These are phyloP conservation scores for Camillea tinctor DNA, from an alignment of 2,329 filamentous ascomycete species.

Conservation along the genomic window DNA sequence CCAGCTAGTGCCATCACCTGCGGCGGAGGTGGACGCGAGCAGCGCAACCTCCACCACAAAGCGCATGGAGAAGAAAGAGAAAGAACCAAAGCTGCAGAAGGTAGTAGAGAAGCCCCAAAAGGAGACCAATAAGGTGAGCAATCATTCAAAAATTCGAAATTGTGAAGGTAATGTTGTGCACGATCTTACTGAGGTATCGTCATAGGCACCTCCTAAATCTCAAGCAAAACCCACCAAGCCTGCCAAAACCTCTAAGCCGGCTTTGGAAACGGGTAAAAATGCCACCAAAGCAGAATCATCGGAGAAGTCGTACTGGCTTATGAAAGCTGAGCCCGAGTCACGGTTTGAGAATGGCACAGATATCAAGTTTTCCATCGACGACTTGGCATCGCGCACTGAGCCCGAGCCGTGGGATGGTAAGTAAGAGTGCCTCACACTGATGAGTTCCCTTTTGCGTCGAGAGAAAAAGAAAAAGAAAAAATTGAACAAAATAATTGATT, in stretches of 20 bases:
- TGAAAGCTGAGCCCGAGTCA: conserved; percentile 87
- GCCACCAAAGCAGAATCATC: conserved; percentile 5
- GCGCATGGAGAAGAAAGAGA: neutral
- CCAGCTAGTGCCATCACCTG: neutral
- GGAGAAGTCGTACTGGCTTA: conserved; percentile 64
- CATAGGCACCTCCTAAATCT: conserved; percentile 7
- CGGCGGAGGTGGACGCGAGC: conserved; percentile 4
- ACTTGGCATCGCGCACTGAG: conserved; percentile 67
- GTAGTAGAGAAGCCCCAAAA: neutral
- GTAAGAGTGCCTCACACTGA: conserved; percentile 29
- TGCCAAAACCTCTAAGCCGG: conserved; percentile 6
- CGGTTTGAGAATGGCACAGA: conserved; percentile 84
- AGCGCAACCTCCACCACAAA: neutral
- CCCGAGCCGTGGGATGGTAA: conserved; percentile 91
- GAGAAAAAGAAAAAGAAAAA: too few species aligned
- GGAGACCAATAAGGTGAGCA: neutral
- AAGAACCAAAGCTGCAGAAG: neutral
- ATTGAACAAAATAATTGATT: conserved; percentile 6
- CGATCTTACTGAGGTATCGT: conserved; percentile 2
- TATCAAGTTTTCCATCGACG: conserved; percentile 92
- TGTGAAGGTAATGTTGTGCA: neutral
- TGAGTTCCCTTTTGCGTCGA: neutral
- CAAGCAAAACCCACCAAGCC: conserved; percentile 8
- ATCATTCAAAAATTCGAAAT: too few species aligned
- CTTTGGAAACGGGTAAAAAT: conserved; percentile 9